Percentiles rank a stretch among this genome's conserved stretches.
These are phyloP conservation scores for Crithidia expoeki DNA, from an alignment of 208 protist species.

Conservation along the genomic window DNA sequence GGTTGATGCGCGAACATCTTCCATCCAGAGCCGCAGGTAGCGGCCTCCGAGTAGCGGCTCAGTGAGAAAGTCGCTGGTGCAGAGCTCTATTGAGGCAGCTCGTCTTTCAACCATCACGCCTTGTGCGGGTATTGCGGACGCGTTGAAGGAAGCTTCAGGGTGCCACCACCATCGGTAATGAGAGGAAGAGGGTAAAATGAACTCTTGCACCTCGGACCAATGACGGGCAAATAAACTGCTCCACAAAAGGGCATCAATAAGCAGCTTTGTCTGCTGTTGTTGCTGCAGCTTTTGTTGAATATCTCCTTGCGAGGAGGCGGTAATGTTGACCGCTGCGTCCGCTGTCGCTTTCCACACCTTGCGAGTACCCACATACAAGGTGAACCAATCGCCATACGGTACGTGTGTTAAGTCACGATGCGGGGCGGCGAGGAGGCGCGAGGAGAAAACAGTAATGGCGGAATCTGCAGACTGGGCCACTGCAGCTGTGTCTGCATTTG, in stretches of 20 bases:
- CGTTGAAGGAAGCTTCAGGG: not conserved
- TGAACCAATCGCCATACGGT: conserved; percentile 74
- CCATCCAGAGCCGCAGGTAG: conserved; percentile 47
- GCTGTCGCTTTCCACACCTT: conserved; percentile 24
- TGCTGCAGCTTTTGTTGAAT: not conserved
- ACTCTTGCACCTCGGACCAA: conserved; percentile 56
- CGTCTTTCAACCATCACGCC: not conserved
- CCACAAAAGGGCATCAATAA: conserved; percentile 53
- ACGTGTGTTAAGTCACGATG: conserved; percentile 70
- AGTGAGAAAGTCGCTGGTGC: conserved; percentile 44
- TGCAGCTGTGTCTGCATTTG: too few species aligned
- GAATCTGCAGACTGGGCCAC: not conserved
- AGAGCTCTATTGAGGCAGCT: conserved; percentile 26
- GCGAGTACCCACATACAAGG: conserved; percentile 54
- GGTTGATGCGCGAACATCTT: conserved; percentile 35
- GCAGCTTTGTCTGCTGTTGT: conserved; percentile 12
- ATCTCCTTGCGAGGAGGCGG: not conserved
- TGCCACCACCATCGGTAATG: conserved; percentile 44
- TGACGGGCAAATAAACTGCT: conserved; percentile 65
- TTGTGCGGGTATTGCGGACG: not conserved
- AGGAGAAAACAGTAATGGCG: conserved; percentile 35
- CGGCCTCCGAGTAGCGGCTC: conserved; percentile 68
- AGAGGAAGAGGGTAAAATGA: not conserved
- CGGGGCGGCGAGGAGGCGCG: conserved; percentile 42
- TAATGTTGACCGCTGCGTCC: not conserved